Evolutionary conservation across 2,329 filamentous ascomycete genomes (phyloP), one percentile per base, ranked within the genome.

Genomic region (Echinosphaeria canescens): DNA sequence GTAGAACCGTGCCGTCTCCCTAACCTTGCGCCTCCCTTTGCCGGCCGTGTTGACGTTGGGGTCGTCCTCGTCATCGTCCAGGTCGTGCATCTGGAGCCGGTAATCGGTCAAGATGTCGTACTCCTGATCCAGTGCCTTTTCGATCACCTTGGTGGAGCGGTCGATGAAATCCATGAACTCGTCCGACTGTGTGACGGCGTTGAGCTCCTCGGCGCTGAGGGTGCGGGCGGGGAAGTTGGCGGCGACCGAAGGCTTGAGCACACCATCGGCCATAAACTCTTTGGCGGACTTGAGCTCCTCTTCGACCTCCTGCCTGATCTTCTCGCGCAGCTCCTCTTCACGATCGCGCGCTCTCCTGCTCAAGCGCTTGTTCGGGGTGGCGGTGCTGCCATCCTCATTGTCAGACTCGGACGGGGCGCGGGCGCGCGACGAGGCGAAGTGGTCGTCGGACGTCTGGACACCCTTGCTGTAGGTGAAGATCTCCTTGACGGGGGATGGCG

Each of bases 81-180:
- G 53, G 29, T 74, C 73, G 31, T 75, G 58, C 5, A 75, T 76
- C 31, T 79, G 75, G 22, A 90, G 58, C 22, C 82, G 81, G 49
- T 98, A 98, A 50, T 98, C 84, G 31, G 81, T 82, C 32, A 98
- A 58, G 33, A 98, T 80, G 46, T 98, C 88, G 46, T 95, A 98
- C 41, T 93, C 81, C 42, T 92, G 75, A 41, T 95, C 88, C 35
- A 98, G 55, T 5, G 88, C 85, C 41, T 88, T 70, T 53, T 98
- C 88, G 38, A 98, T 85, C 26, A 98, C 84, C 50, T 95, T 98
- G 30, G 81, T 91, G 13, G 85, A 93, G 38, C 81, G 69, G 41
- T 98, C 88, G 16, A 98, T 70, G 42, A 98, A 98, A 38, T 91
- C 81, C 32, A 88, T 62, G 44, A 98, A 98, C 27, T 95, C 88